phyloP scores from a whole-genome alignment of 2,329 filamentous ascomycete species.

The Pestalotiopsis sp. region DNA sequence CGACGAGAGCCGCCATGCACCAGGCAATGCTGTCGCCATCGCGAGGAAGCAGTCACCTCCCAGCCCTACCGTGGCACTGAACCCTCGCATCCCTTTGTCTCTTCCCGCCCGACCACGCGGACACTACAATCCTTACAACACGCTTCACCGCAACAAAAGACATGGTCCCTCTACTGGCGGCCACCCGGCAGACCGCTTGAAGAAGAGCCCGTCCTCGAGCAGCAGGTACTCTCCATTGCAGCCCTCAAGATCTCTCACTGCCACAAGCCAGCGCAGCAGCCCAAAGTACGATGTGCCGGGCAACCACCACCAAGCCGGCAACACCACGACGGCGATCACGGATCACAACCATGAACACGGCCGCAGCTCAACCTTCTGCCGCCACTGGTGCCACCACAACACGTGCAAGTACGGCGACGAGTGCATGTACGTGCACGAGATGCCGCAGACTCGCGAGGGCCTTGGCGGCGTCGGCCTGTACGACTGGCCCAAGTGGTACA shows the following conservation, averaged over 20 bases:
- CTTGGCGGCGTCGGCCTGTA: constrained; percentile 44
- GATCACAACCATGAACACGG: background rate
- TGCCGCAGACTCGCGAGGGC: constrained; percentile 45
- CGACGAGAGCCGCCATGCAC: background rate
- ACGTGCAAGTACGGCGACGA: constrained; percentile 45
- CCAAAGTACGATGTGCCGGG: background rate
- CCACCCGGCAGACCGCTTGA: background rate
- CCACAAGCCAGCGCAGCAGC: background rate
- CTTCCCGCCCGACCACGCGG: background rate
- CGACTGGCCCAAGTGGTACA: constrained; percentile 47
- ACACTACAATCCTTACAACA: background rate
- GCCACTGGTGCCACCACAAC: constrained; percentile 51
- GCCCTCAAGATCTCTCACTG: background rate
- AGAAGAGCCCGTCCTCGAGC: background rate
- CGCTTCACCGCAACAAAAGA: background rate
- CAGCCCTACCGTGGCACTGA: background rate
- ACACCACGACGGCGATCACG: constrained; percentile 2
- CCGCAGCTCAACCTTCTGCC: constrained; percentile 35
- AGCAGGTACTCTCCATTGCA: background rate
- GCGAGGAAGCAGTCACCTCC: background rate
- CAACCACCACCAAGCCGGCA: background rate
- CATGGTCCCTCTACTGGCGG: background rate
- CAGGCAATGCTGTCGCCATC: background rate
- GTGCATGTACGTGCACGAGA: constrained; percentile 49
- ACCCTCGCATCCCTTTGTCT: background rate